Conservation (phyloP, 208 protist genomes). For the Leishmania turanica region DNA sequence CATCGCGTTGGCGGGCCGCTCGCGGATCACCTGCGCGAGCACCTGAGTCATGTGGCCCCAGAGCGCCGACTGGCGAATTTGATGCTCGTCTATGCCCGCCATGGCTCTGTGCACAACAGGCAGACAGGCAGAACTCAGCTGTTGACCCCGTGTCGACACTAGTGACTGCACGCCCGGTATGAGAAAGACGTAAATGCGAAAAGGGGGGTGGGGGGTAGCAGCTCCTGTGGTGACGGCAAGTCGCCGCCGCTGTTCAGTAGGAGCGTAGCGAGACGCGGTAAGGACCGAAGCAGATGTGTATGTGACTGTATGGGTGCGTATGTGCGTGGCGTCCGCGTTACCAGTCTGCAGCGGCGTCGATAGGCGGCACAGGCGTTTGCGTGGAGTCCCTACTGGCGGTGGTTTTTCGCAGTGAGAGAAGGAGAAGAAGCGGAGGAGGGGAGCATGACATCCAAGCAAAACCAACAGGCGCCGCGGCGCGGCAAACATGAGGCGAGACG, state of each 20-base stretch:
- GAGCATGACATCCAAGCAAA: not conserved
- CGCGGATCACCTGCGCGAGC: constrained; percentile 72
- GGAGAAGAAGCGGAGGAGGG: not conserved
- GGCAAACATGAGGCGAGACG: not conserved
- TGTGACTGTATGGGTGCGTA: not conserved
- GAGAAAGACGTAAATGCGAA: not conserved
- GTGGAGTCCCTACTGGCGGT: not conserved
- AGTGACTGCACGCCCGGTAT: not conserved
- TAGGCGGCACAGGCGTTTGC: not conserved
- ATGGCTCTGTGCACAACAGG: constrained; percentile 19
- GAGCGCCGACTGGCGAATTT: constrained; percentile 72
- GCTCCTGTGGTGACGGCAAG: not conserved
- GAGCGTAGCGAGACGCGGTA: not conserved
- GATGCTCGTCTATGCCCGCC: constrained; percentile 56
- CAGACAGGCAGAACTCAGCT: not conserved
- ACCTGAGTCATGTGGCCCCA: constrained; percentile 89
- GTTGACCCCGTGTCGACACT: not conserved
- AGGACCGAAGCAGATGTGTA: not conserved
- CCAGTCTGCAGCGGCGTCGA: constrained; percentile 1
- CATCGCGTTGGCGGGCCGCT: constrained; percentile 68
- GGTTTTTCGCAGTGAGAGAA: not conserved
- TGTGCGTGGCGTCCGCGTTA: not conserved
- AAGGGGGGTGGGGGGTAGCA: not conserved
- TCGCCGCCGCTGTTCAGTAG: not conserved
- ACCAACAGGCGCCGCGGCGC: not conserved